phyloP scores from a whole-genome alignment of 768 basidiomycete genomes.

The Rickenella mellea region DNA sequence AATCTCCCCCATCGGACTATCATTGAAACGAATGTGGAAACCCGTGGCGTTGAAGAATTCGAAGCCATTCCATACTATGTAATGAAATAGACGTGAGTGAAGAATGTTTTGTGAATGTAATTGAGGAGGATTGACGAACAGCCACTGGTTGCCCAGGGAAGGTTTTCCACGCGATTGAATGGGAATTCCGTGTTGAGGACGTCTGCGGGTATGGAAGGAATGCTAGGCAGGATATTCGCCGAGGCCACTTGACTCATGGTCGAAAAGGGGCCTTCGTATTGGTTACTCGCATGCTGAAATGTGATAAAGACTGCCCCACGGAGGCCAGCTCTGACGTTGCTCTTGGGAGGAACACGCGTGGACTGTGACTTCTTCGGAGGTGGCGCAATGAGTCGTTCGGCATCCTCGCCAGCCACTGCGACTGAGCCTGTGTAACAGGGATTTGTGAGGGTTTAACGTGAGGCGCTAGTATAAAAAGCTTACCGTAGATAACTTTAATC shows the following conservation, averaged over 20 bases:
- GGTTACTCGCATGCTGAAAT: conserved; percentile 5
- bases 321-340: neutral
- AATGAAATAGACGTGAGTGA: neutral
- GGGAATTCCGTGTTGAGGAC: conserved; percentile 15
- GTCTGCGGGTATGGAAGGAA: conserved; percentile 7
- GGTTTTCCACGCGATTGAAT: conserved; percentile 16
- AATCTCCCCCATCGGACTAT: conserved; percentile 15
- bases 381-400: too few species aligned
- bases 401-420: too few species aligned
- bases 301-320: conserved; percentile 11
- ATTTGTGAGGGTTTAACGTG: too few species aligned
- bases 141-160: conserved; percentile 15
- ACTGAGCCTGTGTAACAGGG: too few species aligned
- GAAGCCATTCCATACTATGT: conserved; percentile 12
- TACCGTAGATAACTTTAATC: conserved; percentile 15
- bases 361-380: neutral
- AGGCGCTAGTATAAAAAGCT: too few species aligned
- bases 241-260: conserved; percentile 14
- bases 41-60: conserved; percentile 21
- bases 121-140: conserved; percentile 2
- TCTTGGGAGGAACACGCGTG: conserved; percentile 1
- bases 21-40: conserved; percentile 18
- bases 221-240: conserved; percentile 7
- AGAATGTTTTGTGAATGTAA: neutral
- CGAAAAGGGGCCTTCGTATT: conserved; percentile 9